Evolutionary conservation across 768 basidiomycete species (phyloP), one percentile per base, ranked within the genome.

Genomic region (Phanerochaete sordida): DNA sequence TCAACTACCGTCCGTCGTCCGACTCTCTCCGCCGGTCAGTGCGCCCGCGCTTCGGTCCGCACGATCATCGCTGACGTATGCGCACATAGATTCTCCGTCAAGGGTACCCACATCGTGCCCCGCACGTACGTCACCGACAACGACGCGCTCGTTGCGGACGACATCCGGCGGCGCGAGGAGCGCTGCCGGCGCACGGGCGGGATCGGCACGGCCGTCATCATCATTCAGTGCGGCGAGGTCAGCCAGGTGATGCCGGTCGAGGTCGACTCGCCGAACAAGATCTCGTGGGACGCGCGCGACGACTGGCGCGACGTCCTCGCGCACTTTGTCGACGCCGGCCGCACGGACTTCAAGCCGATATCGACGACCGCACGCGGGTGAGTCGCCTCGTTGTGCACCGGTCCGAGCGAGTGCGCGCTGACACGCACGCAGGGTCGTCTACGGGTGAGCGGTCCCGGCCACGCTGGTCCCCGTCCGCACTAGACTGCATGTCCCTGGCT

Each of bases 231-330:
- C 67, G 87, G 84, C 37, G 79, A 80, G 24, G 80, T 91, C 67
- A 85, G 84, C 68, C 89, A 93, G 66, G 90, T 93, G 63, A 89
- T 92, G 86, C 91, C 91, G 31, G 88, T 92, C 63, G 91, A 93
- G 69, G 87, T 92, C 53, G 91, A 93, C 71, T 83, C 87, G 7
- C 90, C 88, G 0, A 75, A 80, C 59, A 88, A 85, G 66, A 90
- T 91, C 67, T 77, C 84, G 33, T 92, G 90, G 91, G 90, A 91
- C 69, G 65, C 73, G 21, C 79, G 90, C 57, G 85, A 85, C 12
- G 90, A 93, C 71, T 93, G 90, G 90, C 72, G 76, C 5, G 77
- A 79, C 21, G 84, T 88, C 31, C 81, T 92, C 48, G 75, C 79
- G 35, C 85, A 89, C 73, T 91, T 87, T 67, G 84, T 90, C 58